Evolutionary conservation across 345 rosid species (phyloP), one percentile per base, ranked within the genome.

Genomic region (Rubroshorea leprosula): DNA sequence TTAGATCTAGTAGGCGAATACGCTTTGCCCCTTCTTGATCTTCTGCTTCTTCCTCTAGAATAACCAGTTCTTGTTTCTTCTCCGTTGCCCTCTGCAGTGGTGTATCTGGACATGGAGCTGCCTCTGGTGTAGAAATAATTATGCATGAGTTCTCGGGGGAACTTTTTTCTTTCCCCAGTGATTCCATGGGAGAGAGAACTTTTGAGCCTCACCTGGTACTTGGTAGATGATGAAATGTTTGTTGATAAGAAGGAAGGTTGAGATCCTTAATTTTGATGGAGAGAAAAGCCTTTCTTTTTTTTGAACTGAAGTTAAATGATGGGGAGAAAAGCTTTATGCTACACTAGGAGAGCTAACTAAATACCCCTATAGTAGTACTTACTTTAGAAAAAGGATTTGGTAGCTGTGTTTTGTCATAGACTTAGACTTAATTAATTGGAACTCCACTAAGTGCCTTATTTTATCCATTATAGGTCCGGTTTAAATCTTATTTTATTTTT

Each of bases 131-230:
- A 23, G 68, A 62, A 53, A 67, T 54, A 54, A n/a, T n/a, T n/a
- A 57, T 61, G 64, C 54, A 58, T 6, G 70, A 18, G 24, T 29
- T 64, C 63, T 75, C 77, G 47, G 70, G 64, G 23, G 62, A 55
- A 62, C 70, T 64, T 31, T 55, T 29, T 16, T 62, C 74, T 56
- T 55, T 65, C 39, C 57, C 49, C 16, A 51, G 73, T 23, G 80
- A 55, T 57, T 74, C 80, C 87, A 82, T 79, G 15, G 27, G 49
- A n/a, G n/a, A n/a, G n/a, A n/a, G n/a, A n/a, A n/a, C n/a, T n/a
- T n/a, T n/a, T n/a, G n/a, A 46, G 52, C 15, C 57, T 26, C 51
- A 20, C 47, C 43, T 16, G 41, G n/a, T n/a, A 17, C 29, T 47
- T 39, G 44, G 54, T 52, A 47, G 65, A 46, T 13, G 51, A 56